Percentiles rank a stretch among this genome's conserved stretches.
Evolutionary conservation across 495 filamentous ascomycete genomes (phyloP).

Genomic region (Talaromyces proteolyticus): DNA sequence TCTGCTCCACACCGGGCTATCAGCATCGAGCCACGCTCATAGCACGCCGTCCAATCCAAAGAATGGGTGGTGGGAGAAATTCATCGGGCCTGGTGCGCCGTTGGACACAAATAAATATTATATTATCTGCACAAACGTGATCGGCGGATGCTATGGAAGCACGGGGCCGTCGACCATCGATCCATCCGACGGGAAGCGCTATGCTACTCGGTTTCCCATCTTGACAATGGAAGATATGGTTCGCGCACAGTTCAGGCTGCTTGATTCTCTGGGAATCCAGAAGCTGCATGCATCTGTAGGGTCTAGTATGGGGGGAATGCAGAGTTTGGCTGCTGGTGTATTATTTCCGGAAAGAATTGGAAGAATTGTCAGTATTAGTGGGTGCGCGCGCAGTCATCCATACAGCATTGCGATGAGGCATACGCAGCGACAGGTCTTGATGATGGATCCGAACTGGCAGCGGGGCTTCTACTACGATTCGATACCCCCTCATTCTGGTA

Average conservation of each 20-base stretch:
- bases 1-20: slow-evolving; percentile 88
- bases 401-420: slow-evolving; percentile 99
- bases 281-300: slow-evolving; percentile 91
- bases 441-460: slow-evolving; percentile 97
- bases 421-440: slow-evolving; percentile 93
- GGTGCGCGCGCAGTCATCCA: slow-evolving; percentile 91
- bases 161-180: slow-evolving; percentile 87
- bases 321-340: slow-evolving; percentile 86
- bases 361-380: slow-evolving; percentile 83
- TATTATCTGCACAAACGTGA: slow-evolving; percentile 93
- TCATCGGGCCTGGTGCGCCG: slow-evolving; percentile 83
- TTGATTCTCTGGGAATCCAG: slow-evolving; percentile 72
- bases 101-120: slow-evolving; percentile 89
- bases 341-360: slow-evolving; percentile 76
- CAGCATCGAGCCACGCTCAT: slow-evolving; percentile 91
- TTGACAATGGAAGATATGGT: slow-evolving; percentile 98
- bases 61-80: slow-evolving; percentile 98
- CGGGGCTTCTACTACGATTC: slow-evolving; percentile 92
- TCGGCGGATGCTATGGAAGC: slow-evolving; percentile 94
- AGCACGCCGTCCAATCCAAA: slow-evolving; percentile 80
- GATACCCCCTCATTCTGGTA: slow-evolving; percentile 88
- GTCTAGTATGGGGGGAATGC: slow-evolving; percentile 98
- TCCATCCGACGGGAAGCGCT: slow-evolving; percentile 79
- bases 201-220: slow-evolving; percentile 95
- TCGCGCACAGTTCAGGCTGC: slow-evolving; percentile 82